phyloP scores from a whole-genome alignment of 2,329 filamentous ascomycete genomes.

The Trichoderma breve region DNA sequence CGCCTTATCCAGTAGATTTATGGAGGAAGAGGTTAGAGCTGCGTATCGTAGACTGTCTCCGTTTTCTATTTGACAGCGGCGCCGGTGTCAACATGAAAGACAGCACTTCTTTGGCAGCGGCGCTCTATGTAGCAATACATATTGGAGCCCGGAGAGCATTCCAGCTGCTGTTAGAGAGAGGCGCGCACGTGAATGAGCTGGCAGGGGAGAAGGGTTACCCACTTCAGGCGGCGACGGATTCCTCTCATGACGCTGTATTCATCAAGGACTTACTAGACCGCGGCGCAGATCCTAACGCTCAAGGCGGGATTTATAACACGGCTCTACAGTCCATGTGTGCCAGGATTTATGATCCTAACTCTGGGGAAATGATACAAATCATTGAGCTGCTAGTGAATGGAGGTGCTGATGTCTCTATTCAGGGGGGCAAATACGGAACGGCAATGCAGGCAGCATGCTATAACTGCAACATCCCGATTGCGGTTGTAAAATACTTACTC shows the following conservation, averaged over 20 bases:
- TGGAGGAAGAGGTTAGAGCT: too few relatives aligned
- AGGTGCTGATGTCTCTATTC: not conserved
- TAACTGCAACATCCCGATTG: not conserved
- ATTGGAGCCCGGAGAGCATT: not conserved
- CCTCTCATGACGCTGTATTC: not conserved
- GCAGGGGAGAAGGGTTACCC: not conserved
- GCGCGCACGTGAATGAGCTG: not conserved
- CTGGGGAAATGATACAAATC: too few relatives aligned
- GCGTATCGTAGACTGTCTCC: not conserved
- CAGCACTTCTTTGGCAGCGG: not conserved
- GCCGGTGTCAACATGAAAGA: not conserved
- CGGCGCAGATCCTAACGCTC: not conserved
- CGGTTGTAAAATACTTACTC: not conserved
- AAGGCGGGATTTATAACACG: not conserved
- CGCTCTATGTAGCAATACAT: not conserved
- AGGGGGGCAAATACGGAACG: not conserved
- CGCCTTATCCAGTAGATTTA: too few relatives aligned
- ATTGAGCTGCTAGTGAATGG: not conserved
- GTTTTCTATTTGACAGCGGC: not conserved
- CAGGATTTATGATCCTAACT: fast-evolving
- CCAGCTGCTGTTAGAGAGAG: not conserved
- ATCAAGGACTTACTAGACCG: not conserved
- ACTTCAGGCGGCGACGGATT: not conserved
- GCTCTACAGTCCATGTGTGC: not conserved
- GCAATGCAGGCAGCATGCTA: not conserved